Percentiles rank a stretch among this genome's conserved stretches.
phyloP scores from a whole-genome alignment of 192 early-diverging fungal genomes.

The Spizellomyces punctatus region DNA sequence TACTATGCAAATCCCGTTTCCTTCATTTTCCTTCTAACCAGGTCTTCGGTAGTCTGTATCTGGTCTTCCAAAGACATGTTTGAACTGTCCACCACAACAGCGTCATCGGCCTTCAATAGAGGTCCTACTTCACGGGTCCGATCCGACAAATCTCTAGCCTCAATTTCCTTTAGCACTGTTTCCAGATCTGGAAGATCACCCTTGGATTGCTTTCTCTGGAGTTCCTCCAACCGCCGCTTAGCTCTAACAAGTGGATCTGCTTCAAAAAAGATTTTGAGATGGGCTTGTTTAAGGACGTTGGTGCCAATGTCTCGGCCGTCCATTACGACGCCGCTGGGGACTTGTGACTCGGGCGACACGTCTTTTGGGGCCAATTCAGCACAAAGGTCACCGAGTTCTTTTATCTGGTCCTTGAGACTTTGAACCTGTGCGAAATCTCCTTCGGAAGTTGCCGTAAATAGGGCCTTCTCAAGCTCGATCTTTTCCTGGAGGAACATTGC shows the following conservation, averaged over 20 bases:
- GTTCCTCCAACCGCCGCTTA: background rate
- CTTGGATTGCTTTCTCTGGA: background rate
- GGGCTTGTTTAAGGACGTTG: background rate
- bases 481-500: background rate
- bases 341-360: background rate
- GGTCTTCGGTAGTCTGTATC: background rate
- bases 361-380: background rate
- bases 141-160: background rate
- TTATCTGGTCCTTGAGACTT: background rate
- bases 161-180: background rate
- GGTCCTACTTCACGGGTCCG: background rate
- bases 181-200: background rate
- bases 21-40: background rate
- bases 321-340: background rate
- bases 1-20: no score
- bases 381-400: background rate
- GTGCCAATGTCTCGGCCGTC: constrained; percentile 1
- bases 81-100: background rate
- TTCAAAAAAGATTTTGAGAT: background rate
- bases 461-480: background rate
- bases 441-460: background rate
- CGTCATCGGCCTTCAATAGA: background rate
- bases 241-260: background rate
- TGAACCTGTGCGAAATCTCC: background rate
- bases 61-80: background rate